phyloP scores from a whole-genome alignment of 345 rosid genomes.

The Brassica incana region DNA sequence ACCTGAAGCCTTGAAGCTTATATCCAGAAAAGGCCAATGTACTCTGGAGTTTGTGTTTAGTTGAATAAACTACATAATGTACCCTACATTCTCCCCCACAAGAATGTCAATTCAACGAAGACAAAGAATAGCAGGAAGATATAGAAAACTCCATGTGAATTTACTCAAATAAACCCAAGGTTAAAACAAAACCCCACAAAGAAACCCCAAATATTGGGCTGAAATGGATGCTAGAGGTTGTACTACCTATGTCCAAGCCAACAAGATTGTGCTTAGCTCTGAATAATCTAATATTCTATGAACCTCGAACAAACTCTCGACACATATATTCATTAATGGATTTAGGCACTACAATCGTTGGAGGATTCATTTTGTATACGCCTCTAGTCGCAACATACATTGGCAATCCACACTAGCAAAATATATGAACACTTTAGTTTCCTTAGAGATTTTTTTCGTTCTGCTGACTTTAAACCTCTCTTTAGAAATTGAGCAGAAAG shows the following conservation, averaged over 20 bases:
- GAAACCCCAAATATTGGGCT: background rate
- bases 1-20: too few relatives aligned
- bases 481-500: too few relatives aligned
- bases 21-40: slow-evolving; percentile 41
- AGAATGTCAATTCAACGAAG: background rate
- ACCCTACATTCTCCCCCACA: slow-evolving; percentile 54
- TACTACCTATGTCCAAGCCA: slow-evolving; percentile 79
- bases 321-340: slow-evolving; percentile 27
- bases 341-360: background rate
- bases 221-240: background rate
- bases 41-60: slow-evolving; percentile 80
- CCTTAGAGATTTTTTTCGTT: too few relatives aligned
- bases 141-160: background rate
- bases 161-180: background rate
- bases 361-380: too few relatives aligned
- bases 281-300: slow-evolving; percentile 77
- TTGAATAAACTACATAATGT: slow-evolving; percentile 67
- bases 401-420: slow-evolving; percentile 35
- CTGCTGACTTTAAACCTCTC: too few relatives aligned
- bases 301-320: slow-evolving; percentile 75
- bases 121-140: background rate
- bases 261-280: slow-evolving; percentile 70
- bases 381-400: slow-evolving; percentile 57
- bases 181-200: background rate
- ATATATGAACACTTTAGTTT: background rate